Percentiles rank a stretch among this genome's conserved stretches.
phyloP scores from a whole-genome alignment of 805 yeast genomes.

The Naumovozyma castellii region DNA sequence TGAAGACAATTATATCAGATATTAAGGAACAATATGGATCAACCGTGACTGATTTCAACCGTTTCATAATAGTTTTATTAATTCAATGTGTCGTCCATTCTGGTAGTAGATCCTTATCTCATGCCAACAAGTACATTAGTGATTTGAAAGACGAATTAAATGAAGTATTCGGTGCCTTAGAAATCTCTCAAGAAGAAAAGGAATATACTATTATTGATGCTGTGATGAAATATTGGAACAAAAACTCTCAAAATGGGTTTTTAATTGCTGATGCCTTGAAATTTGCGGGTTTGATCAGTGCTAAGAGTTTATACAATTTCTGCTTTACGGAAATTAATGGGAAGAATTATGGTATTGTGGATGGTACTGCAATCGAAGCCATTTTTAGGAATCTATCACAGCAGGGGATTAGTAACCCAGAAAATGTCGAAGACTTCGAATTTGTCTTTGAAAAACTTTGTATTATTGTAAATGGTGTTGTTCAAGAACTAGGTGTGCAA shows the following conservation, averaged over 20 bases:
- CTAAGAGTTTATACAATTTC: slow-evolving; percentile 35
- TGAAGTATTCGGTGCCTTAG: slow-evolving; percentile 24
- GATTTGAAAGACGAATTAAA: slow-evolving; percentile 33
- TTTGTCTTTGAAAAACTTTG: slow-evolving; percentile 24
- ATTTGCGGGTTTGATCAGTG: slow-evolving; percentile 35
- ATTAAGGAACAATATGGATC: slow-evolving; percentile 24
- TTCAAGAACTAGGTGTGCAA: slow-evolving; percentile 12
- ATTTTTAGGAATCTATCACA: slow-evolving; percentile 31
- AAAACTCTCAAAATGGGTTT: slow-evolving; percentile 55
- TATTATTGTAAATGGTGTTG: slow-evolving; percentile 13
- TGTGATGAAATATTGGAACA: slow-evolving; percentile 55
- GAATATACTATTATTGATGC: slow-evolving; percentile 43
- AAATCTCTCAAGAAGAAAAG: slow-evolving; percentile 24
- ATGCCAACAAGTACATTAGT: slow-evolving; percentile 48
- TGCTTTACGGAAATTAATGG: slow-evolving; percentile 34
- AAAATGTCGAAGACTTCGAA: slow-evolving; percentile 22
- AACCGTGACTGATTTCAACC: slow-evolving; percentile 31
- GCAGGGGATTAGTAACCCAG: slow-evolving; percentile 11
- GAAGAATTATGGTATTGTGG: slow-evolving; percentile 32
- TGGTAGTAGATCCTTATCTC: slow-evolving; percentile 83
- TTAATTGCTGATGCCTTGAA: slow-evolving; percentile 47
- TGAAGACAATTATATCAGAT: slow-evolving; percentile 23
- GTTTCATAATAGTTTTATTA: slow-evolving; percentile 48
- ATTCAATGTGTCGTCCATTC: slow-evolving; percentile 68
- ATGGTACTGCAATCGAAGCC: slow-evolving; percentile 39